Evolutionary conservation across 106 monocot genomes (phyloP), one percentile per base, ranked within the genome.

Genomic region (Dendrobium chrysotoxum): DNA sequence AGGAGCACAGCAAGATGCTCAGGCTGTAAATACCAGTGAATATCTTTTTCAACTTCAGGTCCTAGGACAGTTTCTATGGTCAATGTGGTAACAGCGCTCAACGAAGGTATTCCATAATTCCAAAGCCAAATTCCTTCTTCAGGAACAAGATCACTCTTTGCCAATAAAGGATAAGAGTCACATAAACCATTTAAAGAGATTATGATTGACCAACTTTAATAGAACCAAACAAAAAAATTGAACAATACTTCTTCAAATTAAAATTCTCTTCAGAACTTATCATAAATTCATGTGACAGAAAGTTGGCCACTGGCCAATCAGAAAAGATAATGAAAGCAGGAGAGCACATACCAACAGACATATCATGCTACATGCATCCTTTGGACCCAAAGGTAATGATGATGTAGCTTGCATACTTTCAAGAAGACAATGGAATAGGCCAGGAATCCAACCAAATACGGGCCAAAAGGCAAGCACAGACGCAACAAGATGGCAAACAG

Each of bases 51-150:
- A 8, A 76, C 86, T 87, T 88, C 81, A 87, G 81, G 85, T 7
- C 98, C 98, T 77, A 99, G 72, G 61, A 95, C 70, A n/a, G 87
- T 89, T 28, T 88, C 91, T 82, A 91, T 82, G 78, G 91, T 87
- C 70, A 99, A 75, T 73, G 84, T 87, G 87, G 90, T 89, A 75
- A 95, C 78, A 77, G 91, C 89, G 82, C 93, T 95, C 23, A 95
- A 86, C 53, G 91, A 84, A 40, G 98, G 98, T 80, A 95, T 85
- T 78, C 87, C 93, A 47, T 87, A 84, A 84, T 79, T 91, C 98
- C 98, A 99, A 40, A 84, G 83, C 98, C 98, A 95, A 83, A 99
- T 88, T 61, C 86, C 92, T 93, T 99, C 98, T 41, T 93, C 93
- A 53, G 98, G 95, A 78, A 95, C 85, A 53, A 99, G 84, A 85